Conservation (phyloP, 1,284 basidiomycete species). For the Ganoderma resinaceum region DNA sequence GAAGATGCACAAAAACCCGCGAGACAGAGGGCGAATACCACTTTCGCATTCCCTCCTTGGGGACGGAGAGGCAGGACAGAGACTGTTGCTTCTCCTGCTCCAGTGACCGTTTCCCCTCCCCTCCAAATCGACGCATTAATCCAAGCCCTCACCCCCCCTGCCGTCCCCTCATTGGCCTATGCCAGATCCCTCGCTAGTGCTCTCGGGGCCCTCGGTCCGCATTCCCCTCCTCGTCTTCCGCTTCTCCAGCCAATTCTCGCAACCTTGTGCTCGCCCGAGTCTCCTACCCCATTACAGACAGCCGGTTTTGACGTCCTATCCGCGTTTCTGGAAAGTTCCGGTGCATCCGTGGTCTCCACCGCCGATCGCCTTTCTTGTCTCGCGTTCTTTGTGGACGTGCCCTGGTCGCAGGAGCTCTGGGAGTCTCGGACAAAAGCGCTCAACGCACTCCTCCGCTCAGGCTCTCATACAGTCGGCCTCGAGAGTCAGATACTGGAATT, state of each 20-base stretch:
- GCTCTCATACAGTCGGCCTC: slow-evolving; percentile 67
- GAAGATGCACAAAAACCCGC: slow-evolving; percentile 43
- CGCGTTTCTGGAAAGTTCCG: slow-evolving; percentile 67
- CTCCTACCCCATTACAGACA: slow-evolving; percentile 62
- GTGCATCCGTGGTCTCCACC: slow-evolving; percentile 51
- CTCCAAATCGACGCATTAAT: slow-evolving; percentile 42
- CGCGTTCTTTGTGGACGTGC: slow-evolving; percentile 59
- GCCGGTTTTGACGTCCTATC: slow-evolving; percentile 75
- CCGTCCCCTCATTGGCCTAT: slow-evolving; percentile 43
- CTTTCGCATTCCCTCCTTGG: slow-evolving; percentile 50
- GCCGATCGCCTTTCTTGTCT: slow-evolving; percentile 68
- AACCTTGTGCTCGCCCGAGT: slow-evolving; percentile 59
- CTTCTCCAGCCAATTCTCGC: slow-evolving; percentile 62
- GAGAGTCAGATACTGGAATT: slow-evolving; percentile 62
- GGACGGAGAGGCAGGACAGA: slow-evolving; percentile 46
- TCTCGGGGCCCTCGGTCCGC: slow-evolving; percentile 30
- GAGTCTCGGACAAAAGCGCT: slow-evolving; percentile 73
- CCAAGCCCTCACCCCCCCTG: slow-evolving; percentile 42
- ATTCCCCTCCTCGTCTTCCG: slow-evolving; percentile 36
- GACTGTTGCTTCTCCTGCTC: slow-evolving; percentile 38
- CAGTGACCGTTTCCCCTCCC: slow-evolving; percentile 34
- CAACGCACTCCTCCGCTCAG: slow-evolving; percentile 62
- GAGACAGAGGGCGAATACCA: slow-evolving; percentile 54
- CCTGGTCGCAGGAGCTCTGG: slow-evolving; percentile 72
- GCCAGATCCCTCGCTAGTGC: slow-evolving; percentile 39